These are phyloP conservation scores for Trematosphaeria pertusa DNA, from an alignment of 2,329 filamentous ascomycete species.

Conservation along the genomic window DNA sequence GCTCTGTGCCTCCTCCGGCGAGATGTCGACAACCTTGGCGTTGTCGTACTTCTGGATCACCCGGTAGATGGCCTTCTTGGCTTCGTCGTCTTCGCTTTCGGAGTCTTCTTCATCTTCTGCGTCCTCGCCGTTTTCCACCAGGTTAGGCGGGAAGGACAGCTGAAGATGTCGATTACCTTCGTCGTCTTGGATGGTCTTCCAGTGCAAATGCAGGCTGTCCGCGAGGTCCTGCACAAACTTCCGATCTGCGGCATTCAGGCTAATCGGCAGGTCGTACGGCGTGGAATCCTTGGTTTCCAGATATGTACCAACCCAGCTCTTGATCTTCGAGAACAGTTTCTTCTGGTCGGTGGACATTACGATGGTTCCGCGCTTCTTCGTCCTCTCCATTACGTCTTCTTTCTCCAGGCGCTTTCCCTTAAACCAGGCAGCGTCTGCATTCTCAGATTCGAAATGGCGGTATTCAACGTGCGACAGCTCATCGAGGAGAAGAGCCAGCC, in stretches of 20 bases:
- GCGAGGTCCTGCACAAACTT: slow-evolving; percentile 93
- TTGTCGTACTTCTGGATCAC: slow-evolving; percentile 92
- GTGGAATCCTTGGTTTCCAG: slow-evolving; percentile 49
- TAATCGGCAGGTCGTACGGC: slow-evolving; percentile 75
- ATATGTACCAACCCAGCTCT: slow-evolving; percentile 79
- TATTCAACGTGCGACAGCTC: slow-evolving; percentile 89
- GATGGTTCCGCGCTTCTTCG: slow-evolving; percentile 67
- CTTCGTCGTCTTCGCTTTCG: slow-evolving; percentile 89
- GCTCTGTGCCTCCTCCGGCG: slow-evolving; percentile 77
- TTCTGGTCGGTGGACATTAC: slow-evolving; percentile 82
- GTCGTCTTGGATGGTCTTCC: slow-evolving; percentile 69
- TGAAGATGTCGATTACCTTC: slow-evolving; percentile 71
- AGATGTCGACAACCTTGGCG: slow-evolving; percentile 81
- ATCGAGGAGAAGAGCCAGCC: slow-evolving; percentile 78
- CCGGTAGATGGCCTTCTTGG: slow-evolving; percentile 79
- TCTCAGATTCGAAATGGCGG: slow-evolving; percentile 90
- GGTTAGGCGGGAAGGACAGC: slow-evolving; percentile 64
- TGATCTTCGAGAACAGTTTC: slow-evolving; percentile 80
- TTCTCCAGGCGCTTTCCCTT: slow-evolving; percentile 81
- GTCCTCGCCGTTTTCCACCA: slow-evolving; percentile 60
- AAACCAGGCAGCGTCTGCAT: slow-evolving; percentile 89
- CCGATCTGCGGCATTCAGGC: slow-evolving; percentile 81
- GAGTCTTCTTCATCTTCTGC: slow-evolving; percentile 72
- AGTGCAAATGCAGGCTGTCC: slow-evolving; percentile 69
- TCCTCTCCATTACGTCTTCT: slow-evolving; percentile 69